Conservation (phyloP, 129 eudicot genomes). For the Dittrichia graveolens region DNA sequence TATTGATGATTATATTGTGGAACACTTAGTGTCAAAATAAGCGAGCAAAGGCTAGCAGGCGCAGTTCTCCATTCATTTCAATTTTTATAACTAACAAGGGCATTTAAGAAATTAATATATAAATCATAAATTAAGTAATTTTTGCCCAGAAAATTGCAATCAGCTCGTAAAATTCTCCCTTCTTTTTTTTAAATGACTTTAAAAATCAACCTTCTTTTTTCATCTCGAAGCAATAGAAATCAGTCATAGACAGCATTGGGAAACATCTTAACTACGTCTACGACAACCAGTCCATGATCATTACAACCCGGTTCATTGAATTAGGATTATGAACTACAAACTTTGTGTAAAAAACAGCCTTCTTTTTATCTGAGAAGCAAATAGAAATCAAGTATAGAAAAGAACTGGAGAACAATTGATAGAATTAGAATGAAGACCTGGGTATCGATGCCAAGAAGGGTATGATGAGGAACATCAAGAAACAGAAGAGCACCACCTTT, state of each 20-base stretch:
- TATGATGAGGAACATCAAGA: constrained; percentile 82
- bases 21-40: too few species aligned
- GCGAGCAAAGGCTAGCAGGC: background rate
- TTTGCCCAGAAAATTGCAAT: background rate
- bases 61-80: too few species aligned
- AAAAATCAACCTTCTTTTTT: background rate
- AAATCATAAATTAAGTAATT: background rate
- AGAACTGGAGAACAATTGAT: background rate
- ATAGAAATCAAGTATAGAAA: background rate
- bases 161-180: background rate
- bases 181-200: background rate
- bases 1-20: background rate
- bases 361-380: background rate
- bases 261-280: background rate
- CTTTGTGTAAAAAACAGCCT: background rate
- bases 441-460: constrained; percentile 86
- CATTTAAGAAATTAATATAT: too few species aligned
- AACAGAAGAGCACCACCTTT: constrained; percentile 74
- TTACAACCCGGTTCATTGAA: background rate
- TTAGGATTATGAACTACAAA: background rate
- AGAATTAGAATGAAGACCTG: constrained; percentile 45
- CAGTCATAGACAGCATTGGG: background rate
- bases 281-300: background rate
- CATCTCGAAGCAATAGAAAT: background rate
- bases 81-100: too few species aligned